Percentiles rank a stretch among this genome's conserved stretches.
These are phyloP conservation scores for Colletotrichum brevisporum DNA, from an alignment of 2,329 filamentous ascomycete species.

Conservation along the genomic window DNA sequence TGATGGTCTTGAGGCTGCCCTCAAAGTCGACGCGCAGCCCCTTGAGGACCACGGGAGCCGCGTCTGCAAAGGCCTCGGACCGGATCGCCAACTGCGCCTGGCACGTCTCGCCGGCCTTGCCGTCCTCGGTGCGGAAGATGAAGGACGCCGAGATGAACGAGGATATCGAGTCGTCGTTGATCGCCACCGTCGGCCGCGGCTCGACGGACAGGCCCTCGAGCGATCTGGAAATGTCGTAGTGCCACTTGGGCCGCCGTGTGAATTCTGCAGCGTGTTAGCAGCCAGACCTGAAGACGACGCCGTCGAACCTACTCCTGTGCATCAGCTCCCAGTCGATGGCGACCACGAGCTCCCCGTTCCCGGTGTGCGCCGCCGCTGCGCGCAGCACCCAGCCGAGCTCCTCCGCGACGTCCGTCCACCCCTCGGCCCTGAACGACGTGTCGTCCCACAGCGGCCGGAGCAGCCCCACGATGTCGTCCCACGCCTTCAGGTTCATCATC, in stretches of 20 bases:
- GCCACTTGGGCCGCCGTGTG: constrained; percentile 68
- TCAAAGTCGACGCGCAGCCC: constrained; percentile 69
- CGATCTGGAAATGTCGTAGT: constrained; percentile 72
- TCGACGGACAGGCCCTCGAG: constrained; percentile 63
- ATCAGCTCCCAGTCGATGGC: constrained; percentile 77
- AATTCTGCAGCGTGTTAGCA: constrained; percentile 58
- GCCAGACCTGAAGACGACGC: neutral
- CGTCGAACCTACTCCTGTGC: constrained; percentile 63
- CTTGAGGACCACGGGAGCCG: constrained; percentile 66
- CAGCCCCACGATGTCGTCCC: constrained; percentile 67
- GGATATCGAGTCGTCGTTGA: constrained; percentile 65
- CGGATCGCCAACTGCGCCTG: constrained; percentile 70
- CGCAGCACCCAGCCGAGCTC: constrained; percentile 74
- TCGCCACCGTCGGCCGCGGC: constrained; percentile 63
- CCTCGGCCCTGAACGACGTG: constrained; percentile 68
- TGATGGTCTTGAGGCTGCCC: constrained; percentile 69
- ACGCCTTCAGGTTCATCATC: constrained; percentile 63
- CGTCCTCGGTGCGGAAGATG: constrained; percentile 70
- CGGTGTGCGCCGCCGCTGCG: constrained; percentile 66
- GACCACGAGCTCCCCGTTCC: constrained; percentile 69
- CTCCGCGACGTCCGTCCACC: constrained; percentile 72
- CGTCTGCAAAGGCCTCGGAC: constrained; percentile 68
- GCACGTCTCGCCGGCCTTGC: constrained; percentile 73
- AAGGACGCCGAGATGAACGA: constrained; percentile 70
- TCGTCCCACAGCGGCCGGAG: constrained; percentile 72